phyloP scores from a whole-genome alignment of 768 basidiomycete genomes.

The Cystobasidium onofrii region DNA sequence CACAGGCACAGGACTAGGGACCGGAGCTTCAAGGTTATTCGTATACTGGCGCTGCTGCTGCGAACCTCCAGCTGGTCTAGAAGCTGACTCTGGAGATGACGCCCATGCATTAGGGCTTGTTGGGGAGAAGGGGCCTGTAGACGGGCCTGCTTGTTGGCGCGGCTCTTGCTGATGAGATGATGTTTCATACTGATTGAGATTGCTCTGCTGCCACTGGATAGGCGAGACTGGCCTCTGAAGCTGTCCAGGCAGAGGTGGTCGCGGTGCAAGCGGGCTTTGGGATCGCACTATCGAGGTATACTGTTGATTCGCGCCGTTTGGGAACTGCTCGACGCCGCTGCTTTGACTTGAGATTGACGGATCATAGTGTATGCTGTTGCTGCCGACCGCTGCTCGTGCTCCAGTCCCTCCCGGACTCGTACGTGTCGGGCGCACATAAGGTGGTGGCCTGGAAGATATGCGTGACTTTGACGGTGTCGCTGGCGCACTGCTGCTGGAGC shows the following conservation, averaged over 20 bases:
- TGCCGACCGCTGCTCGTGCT: neutral
- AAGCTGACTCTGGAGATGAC: constrained; percentile 4
- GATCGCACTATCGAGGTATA: constrained; percentile 3
- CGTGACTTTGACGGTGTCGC: constrained; percentile 27
- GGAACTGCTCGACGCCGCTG: neutral
- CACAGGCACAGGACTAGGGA: neutral
- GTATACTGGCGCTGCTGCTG: neutral
- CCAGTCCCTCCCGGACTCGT: neutral
- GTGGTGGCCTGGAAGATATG: neutral
- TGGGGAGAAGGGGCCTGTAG: constrained; percentile 1
- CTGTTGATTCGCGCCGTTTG: constrained; percentile 1
- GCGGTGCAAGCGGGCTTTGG: constrained; percentile 24
- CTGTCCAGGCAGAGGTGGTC: constrained; percentile 29
- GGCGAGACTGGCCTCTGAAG: constrained; percentile 21
- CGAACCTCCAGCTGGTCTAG: neutral
- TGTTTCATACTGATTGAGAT: constrained; percentile 1
- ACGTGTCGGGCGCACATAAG: neutral
- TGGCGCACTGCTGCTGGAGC: constrained; percentile 1
- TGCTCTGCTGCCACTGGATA: neutral
- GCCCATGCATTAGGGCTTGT: constrained; percentile 22
- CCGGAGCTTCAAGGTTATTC: neutral
- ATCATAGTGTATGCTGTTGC: neutral
- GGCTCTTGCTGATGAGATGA: neutral
- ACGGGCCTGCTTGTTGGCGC: neutral
- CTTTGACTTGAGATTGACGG: neutral